Evolutionary conservation across 768 basidiomycete genomes (phyloP).

Genomic region (Amyloporia xantha): DNA sequence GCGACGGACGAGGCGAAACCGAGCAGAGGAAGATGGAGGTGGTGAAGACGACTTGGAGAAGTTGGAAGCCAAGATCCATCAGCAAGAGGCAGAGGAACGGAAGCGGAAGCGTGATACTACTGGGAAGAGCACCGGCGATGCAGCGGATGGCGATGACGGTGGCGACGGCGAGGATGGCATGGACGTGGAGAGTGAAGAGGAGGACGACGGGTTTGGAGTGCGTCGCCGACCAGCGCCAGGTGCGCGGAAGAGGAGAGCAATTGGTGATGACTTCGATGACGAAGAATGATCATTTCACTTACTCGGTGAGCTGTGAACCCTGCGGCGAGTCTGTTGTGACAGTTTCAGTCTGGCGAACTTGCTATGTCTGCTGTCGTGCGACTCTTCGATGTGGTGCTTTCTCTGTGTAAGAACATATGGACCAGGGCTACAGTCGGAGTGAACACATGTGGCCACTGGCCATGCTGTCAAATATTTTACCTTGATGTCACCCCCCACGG

Average conservation of each 20-base stretch:
- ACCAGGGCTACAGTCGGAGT: no score
- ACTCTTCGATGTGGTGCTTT: no score
- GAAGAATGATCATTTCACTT: slow-evolving; percentile 47
- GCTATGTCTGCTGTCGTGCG: no score
- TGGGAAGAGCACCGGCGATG: slow-evolving; percentile 17
- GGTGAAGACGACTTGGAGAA: slow-evolving; percentile 61
- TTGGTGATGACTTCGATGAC: slow-evolving; percentile 61
- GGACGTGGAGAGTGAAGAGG: slow-evolving; percentile 74
- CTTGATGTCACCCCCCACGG: no score
- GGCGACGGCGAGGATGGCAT: slow-evolving; percentile 42
- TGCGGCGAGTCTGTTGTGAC: no score
- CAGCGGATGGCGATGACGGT: slow-evolving; percentile 28
- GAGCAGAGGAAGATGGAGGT: slow-evolving; percentile 31
- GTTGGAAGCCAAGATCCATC: slow-evolving; percentile 60
- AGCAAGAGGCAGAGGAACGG: slow-evolving; percentile 46
- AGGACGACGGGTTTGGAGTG: slow-evolving; percentile 64
- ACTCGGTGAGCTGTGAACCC: no score
- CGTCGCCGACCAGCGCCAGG: slow-evolving; percentile 45
- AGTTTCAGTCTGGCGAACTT: no score
- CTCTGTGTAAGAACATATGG: no score
- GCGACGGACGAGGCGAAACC: slow-evolving; percentile 8
- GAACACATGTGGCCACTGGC: no score
- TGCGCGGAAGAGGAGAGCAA: slow-evolving; percentile 49
- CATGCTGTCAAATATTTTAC: no score
- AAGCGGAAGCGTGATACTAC: slow-evolving; percentile 31